phyloP scores from a whole-genome alignment of 2,329 filamentous ascomycete species.

The Orbilia javanica region DNA sequence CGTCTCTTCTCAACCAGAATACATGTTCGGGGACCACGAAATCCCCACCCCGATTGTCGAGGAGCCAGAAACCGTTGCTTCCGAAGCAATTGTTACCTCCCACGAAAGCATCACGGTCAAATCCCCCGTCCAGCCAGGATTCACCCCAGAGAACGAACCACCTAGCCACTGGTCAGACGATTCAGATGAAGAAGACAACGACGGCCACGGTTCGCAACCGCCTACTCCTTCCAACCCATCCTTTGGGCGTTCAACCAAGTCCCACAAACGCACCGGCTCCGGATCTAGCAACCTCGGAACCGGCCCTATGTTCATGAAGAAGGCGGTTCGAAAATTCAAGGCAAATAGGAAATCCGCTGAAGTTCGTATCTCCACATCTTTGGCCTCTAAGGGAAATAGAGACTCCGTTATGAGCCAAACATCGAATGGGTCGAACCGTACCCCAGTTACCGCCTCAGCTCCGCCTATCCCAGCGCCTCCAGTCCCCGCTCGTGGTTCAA shows the following conservation, averaged over 20 bases:
- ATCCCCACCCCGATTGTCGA: conserved; percentile 34
- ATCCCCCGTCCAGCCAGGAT: conserved; percentile 14
- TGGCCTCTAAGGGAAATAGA: conserved; percentile 39
- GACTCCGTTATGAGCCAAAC: conserved; percentile 33
- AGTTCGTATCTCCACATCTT: background rate
- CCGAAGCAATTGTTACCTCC: background rate
- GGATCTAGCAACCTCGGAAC: conserved; percentile 50
- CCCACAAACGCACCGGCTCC: conserved; percentile 48
- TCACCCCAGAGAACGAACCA: conserved; percentile 23
- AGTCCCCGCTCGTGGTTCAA: conserved; percentile 8
- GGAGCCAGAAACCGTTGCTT: conserved; percentile 8
- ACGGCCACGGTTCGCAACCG: conserved; percentile 11
- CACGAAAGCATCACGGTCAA: background rate
- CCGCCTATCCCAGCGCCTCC: conserved; percentile 25
- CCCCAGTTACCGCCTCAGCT: background rate
- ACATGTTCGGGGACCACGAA: background rate
- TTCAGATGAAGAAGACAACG: conserved; percentile 25
- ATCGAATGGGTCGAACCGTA: conserved; percentile 29
- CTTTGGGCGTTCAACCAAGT: conserved; percentile 8
- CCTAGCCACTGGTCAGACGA: conserved; percentile 52
- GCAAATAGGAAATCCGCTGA: conserved; percentile 42
- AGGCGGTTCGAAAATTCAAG: conserved; percentile 43
- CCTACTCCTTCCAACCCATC: conserved; percentile 21
- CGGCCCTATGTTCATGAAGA: conserved; percentile 52
- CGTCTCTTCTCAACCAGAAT: background rate